Conservation (phyloP, 2,329 filamentous ascomycete species). For the Emericellopsis cladophorae region DNA sequence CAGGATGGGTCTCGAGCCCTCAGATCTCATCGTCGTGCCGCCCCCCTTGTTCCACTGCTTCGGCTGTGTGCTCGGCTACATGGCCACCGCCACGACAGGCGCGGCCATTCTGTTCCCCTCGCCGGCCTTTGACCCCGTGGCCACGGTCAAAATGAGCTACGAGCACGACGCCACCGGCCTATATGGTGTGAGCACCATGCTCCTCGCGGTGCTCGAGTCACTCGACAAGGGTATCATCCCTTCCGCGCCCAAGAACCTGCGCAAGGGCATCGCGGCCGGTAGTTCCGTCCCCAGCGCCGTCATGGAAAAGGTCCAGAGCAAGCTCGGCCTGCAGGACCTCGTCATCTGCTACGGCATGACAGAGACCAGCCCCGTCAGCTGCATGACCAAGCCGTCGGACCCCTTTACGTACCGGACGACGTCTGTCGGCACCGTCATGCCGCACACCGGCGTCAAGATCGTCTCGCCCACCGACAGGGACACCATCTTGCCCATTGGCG, state of each 20-base stretch:
- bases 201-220: slow-evolving; percentile 72
- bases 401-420: slow-evolving; percentile 59
- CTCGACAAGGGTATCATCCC: slow-evolving; percentile 33
- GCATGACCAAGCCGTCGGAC: slow-evolving; percentile 73
- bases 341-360: slow-evolving; percentile 98
- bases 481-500: slow-evolving; percentile 46
- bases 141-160: slow-evolving; percentile 47
- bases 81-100: slow-evolving; percentile 78
- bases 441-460: slow-evolving; percentile 67
- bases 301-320: slow-evolving; percentile 62
- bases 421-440: slow-evolving; percentile 69
- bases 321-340: slow-evolving; percentile 65
- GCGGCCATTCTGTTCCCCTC: slow-evolving; percentile 73
- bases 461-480: slow-evolving; percentile 54
- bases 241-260: slow-evolving; percentile 27
- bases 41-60: slow-evolving; percentile 88
- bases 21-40: slow-evolving; percentile 72
- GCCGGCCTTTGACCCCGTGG: slow-evolving; percentile 73
- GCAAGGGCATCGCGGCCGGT: slow-evolving; percentile 88
- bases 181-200: slow-evolving; percentile 93
- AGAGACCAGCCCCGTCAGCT: slow-evolving; percentile 66
- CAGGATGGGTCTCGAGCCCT: slow-evolving; percentile 65
- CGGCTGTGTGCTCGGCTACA: slow-evolving; percentile 83
- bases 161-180: slow-evolving; percentile 49
- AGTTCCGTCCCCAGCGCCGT: slow-evolving; percentile 72